Percentiles rank a stretch among this genome's conserved stretches.
Evolutionary conservation across 1,284 basidiomycete species (phyloP).

Genomic region (Stygiomarasmius scandens): DNA sequence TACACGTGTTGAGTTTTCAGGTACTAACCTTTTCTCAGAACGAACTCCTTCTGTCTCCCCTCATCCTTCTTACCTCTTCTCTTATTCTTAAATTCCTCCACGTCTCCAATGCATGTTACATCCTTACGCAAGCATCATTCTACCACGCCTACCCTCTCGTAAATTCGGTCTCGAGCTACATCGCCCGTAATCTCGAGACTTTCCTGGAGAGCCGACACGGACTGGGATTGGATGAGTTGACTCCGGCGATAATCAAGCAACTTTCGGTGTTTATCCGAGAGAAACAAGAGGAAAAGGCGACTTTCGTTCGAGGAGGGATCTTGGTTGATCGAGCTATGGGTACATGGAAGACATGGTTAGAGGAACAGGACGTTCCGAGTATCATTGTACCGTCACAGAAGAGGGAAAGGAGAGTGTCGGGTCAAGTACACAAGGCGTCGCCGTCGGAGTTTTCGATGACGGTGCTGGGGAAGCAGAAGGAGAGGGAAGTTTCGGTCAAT

Average conservation of each 20-base stretch:
- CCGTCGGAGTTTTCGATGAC: conserved; percentile 39
- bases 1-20: neutral
- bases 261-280: conserved; percentile 64
- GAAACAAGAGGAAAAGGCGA: conserved; percentile 71
- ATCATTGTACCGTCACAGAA: conserved; percentile 50
- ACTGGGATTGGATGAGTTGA: conserved; percentile 82
- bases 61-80: conserved; percentile 82
- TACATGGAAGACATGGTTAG: conserved; percentile 79
- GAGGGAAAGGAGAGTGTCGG: conserved; percentile 35
- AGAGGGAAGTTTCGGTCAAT: conserved; percentile 31
- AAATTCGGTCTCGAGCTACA: conserved; percentile 79
- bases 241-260: conserved; percentile 66
- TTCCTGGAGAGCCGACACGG: conserved; percentile 81
- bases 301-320: conserved; percentile 61
- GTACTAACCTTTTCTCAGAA: conserved; percentile 53
- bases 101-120: conserved; percentile 78
- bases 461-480: conserved; percentile 23
- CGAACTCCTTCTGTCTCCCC: conserved; percentile 85
- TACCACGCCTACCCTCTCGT: conserved; percentile 77
- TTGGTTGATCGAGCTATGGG: conserved; percentile 64
- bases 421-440: conserved; percentile 44
- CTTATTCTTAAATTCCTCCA: conserved; percentile 74
- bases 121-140: conserved; percentile 84
- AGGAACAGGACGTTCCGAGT: conserved; percentile 77
- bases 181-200: conserved; percentile 84